Conservation (phyloP, 2,329 filamentous ascomycete genomes). For the Phyllosticta capitalensis region DNA sequence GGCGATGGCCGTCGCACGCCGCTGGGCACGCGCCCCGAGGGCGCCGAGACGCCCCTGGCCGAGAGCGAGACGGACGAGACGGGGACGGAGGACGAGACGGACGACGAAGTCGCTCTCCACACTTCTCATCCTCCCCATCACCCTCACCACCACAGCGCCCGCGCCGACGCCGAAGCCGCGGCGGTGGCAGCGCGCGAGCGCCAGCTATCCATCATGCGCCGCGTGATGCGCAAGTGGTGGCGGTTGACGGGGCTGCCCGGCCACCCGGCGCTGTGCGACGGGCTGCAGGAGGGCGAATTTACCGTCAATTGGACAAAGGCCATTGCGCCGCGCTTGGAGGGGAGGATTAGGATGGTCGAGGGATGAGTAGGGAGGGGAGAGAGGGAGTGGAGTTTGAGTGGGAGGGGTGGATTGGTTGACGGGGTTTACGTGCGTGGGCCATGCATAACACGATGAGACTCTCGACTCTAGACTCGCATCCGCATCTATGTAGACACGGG, state of each 20-base stretch:
- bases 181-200: conserved; percentile 28
- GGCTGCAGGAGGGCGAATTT: conserved; percentile 50
- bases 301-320: conserved; percentile 65
- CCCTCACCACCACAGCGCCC: neutral
- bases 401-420: neutral
- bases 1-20: conserved; percentile 10
- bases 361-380: too few relatives aligned
- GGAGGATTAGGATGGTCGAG: conserved; percentile 48
- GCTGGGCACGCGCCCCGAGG: conserved; percentile 12
- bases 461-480: too few relatives aligned
- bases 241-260: conserved; percentile 53
- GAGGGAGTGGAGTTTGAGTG: too few relatives aligned
- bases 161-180: neutral
- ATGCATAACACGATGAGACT: too few relatives aligned
- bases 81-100: conserved; percentile 15
- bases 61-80: conserved; percentile 21
- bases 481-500: too few relatives aligned
- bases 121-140: conserved; percentile 11
- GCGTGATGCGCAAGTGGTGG: conserved; percentile 66
- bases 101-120: conserved; percentile 21
- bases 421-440: too few relatives aligned
- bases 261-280: conserved; percentile 40
- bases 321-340: conserved; percentile 69
- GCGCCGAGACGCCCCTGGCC: conserved; percentile 18
- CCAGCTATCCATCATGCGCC: conserved; percentile 56